phyloP scores from a whole-genome alignment of 140 eudicot genomes.

The Ambrosia hybrid region DNA sequence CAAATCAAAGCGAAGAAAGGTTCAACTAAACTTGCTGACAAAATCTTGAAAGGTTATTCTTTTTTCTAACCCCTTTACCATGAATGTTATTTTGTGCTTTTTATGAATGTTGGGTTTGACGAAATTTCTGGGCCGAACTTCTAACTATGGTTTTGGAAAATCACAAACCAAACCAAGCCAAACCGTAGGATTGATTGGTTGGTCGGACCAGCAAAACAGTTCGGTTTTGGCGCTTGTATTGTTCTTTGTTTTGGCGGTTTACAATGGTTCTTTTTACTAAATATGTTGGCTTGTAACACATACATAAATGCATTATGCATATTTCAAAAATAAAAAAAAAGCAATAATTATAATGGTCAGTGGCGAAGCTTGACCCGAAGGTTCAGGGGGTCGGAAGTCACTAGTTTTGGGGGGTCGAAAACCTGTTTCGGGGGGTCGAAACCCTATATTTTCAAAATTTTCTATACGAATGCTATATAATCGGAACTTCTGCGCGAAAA shows the following conservation, averaged over 20 bases:
- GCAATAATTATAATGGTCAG: too few relatives aligned
- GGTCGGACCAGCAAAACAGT: not conserved
- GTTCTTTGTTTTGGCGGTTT: too few relatives aligned
- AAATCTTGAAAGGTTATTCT: slow-evolving; percentile 9
- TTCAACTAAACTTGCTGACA: slow-evolving; percentile 1
- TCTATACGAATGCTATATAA: too few relatives aligned
- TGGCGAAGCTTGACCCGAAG: too few relatives aligned
- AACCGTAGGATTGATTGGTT: not conserved
- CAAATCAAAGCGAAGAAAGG: not conserved
- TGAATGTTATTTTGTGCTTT: not conserved
- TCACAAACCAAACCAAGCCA: not conserved
- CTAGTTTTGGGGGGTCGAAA: too few relatives aligned
- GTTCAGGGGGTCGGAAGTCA: too few relatives aligned
- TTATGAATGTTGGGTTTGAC: not conserved
- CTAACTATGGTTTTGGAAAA: not conserved
- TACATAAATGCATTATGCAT: not conserved
- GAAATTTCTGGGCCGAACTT: not conserved
- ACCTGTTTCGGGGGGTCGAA: too few relatives aligned
- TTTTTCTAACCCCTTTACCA: not conserved
- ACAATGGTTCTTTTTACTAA: too few relatives aligned
- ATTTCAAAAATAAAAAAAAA: not conserved
- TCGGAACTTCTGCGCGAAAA: too few relatives aligned
- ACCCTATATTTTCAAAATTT: too few relatives aligned
- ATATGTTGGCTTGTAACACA: too few relatives aligned
- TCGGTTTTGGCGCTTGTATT: not conserved